These are phyloP conservation scores for Epicoccum sorghinum DNA, from an alignment of 2,329 filamentous ascomycete genomes.

Conservation along the genomic window DNA sequence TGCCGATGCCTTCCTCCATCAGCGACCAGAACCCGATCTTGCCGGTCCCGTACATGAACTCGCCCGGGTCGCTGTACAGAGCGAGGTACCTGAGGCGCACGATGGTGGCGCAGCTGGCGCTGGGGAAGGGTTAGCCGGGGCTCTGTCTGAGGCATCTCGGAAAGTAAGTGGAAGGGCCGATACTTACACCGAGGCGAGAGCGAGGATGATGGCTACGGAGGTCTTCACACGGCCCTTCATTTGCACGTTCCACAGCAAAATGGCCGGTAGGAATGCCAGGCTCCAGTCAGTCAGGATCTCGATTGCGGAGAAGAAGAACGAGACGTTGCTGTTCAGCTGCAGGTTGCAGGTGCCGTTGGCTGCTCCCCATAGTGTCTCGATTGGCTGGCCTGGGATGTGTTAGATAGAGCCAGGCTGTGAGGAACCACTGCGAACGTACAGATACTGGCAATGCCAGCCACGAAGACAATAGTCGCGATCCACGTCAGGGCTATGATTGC, in stretches of 20 bases:
- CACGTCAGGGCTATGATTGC: slow-evolving; percentile 20
- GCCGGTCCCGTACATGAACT: slow-evolving; percentile 51
- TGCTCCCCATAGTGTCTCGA: slow-evolving; percentile 29
- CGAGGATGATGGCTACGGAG: slow-evolving; percentile 50
- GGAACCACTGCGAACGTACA: slow-evolving; percentile 13
- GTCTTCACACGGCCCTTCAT: slow-evolving; percentile 48
- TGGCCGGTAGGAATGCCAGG: slow-evolving; percentile 25
- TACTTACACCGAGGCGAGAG: slow-evolving; percentile 50
- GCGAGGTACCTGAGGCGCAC: slow-evolving; percentile 54
- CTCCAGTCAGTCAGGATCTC: slow-evolving; percentile 29
- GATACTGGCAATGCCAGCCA: slow-evolving; percentile 27
- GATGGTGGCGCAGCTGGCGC: slow-evolving; percentile 46
- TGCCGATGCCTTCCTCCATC: slow-evolving; percentile 54
- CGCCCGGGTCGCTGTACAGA: slow-evolving; percentile 47
- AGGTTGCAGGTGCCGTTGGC: slow-evolving; percentile 28
- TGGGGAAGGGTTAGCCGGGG: slow-evolving; percentile 19
- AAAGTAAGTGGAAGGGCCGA: slow-evolving; percentile 5
- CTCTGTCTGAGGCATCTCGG: neutral
- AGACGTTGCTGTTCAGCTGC: slow-evolving; percentile 27
- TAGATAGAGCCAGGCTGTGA: neutral
- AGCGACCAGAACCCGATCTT: slow-evolving; percentile 55
- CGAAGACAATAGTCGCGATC: slow-evolving; percentile 25
- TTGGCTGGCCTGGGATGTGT: slow-evolving; percentile 21
- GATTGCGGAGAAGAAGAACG: slow-evolving; percentile 29
- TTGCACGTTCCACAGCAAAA: slow-evolving; percentile 32